Conservation (phyloP, 1,139 yeast genomes). For the Taphrina flavorubra region DNA sequence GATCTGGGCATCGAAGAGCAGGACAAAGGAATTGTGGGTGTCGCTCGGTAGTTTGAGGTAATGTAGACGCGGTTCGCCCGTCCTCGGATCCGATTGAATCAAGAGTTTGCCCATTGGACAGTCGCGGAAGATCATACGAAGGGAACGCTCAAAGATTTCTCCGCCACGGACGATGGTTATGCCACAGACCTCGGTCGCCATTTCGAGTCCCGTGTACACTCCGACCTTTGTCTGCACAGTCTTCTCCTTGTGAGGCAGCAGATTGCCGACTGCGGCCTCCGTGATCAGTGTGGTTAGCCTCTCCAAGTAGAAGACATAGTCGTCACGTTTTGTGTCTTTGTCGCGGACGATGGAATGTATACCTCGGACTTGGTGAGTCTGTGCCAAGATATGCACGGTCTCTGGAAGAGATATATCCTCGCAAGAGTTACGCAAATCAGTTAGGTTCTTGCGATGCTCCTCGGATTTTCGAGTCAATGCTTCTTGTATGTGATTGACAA, state of each 20-base stretch:
- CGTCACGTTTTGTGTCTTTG: constrained; percentile 64
- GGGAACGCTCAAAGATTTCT: constrained; percentile 82
- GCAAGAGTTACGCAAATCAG: constrained; percentile 54
- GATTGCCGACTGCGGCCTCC: constrained; percentile 62
- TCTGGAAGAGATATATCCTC: constrained; percentile 20
- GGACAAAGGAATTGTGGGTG: constrained; percentile 53
- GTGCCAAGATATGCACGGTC: constrained; percentile 55
- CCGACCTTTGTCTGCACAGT: constrained; percentile 59
- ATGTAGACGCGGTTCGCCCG: constrained; percentile 94
- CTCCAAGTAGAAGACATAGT: constrained; percentile 80
- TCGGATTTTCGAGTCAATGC: constrained; percentile 70
- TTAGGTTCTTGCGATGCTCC: constrained; percentile 67
- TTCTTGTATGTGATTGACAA: constrained; percentile 77
- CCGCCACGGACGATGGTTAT: constrained; percentile 88
- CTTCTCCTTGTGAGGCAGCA: constrained; percentile 50
- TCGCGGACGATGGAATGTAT: constrained; percentile 73
- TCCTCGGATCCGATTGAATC: constrained; percentile 82
- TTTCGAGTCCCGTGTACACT: constrained; percentile 55
- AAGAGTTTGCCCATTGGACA: constrained; percentile 79
- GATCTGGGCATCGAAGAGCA: constrained; percentile 83
- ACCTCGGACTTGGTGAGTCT: constrained; percentile 71
- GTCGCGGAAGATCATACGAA: constrained; percentile 76
- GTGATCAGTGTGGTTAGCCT: constrained; percentile 74
- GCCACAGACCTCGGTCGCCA: constrained; percentile 61
- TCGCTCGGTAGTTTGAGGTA: constrained; percentile 65